Conservation (phyloP, 192 early-diverging fungal species). For the Lobosporangium transversale region DNA sequence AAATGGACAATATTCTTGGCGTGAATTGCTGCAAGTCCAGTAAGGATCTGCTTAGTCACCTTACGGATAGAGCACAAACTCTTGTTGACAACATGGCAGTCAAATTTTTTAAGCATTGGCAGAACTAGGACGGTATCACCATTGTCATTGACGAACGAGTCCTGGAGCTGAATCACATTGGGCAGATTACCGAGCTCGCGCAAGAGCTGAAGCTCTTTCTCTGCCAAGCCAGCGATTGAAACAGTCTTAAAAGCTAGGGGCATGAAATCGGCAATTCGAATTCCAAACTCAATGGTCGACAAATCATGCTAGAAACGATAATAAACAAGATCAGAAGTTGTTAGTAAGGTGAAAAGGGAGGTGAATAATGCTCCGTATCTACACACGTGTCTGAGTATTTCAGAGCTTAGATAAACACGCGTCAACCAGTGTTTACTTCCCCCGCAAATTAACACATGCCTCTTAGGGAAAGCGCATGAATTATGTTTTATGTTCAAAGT, state of each 20-base stretch:
- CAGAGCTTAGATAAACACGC: not conserved
- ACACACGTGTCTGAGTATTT: constrained; percentile 37
- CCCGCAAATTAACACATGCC: constrained; percentile 16
- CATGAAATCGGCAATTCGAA: constrained; percentile 65
- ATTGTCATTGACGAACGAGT: constrained; percentile 71
- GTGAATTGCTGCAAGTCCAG: constrained; percentile 70
- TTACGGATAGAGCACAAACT: constrained; percentile 61
- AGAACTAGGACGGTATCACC: constrained; percentile 70
- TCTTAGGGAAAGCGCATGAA: constrained; percentile 1
- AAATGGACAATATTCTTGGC: constrained; percentile 70
- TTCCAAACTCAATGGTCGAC: constrained; percentile 69
- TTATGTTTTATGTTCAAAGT: not conserved
- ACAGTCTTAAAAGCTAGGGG: constrained; percentile 75
- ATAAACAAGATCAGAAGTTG: not conserved
- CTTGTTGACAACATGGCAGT: constrained; percentile 57
- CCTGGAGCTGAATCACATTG: constrained; percentile 67
- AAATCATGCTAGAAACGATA: constrained; percentile 28
- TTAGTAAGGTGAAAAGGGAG: not conserved
- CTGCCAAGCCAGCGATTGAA: constrained; percentile 59
- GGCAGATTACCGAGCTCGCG: constrained; percentile 53
- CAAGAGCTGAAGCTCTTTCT: constrained; percentile 68
- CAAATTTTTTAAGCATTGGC: constrained; percentile 64
- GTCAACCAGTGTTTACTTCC: not conserved
- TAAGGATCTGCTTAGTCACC: constrained; percentile 61
- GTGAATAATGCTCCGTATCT: constrained; percentile 11